Evolutionary conservation across 306 rosid species (phyloP).

Genomic region (Gastrolobium bilobum): DNA sequence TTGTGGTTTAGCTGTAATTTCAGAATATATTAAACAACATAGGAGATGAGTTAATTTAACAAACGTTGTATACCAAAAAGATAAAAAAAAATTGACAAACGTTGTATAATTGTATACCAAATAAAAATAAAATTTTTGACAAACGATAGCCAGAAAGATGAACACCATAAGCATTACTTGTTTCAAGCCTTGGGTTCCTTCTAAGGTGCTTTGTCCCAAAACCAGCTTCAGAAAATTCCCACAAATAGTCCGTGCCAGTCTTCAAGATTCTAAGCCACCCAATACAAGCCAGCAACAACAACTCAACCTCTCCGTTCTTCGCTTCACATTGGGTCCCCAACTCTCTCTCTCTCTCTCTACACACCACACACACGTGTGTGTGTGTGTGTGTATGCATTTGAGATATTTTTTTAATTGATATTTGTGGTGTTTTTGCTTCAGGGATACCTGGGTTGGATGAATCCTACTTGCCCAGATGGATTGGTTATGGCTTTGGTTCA

Average conservation of each 20-base stretch:
- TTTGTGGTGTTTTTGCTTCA: conserved; percentile 43
- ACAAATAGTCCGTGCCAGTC: conserved; percentile 57
- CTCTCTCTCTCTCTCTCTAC: conserved; percentile 10
- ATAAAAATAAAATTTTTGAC: neutral
- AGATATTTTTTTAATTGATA: conserved; percentile 4
- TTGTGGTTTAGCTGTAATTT: too few species aligned
- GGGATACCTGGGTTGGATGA: conserved; percentile 97
- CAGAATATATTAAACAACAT: too few species aligned
- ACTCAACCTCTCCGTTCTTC: conserved; percentile 88
- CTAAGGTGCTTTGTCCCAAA: conserved; percentile 48
- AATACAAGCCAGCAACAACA: conserved; percentile 54
- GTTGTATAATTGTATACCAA: too few species aligned
- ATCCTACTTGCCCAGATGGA: conserved; percentile 97
- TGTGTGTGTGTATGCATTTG: neutral
- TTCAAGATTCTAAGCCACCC: conserved; percentile 63
- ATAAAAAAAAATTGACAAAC: too few species aligned
- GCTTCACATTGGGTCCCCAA: conserved; percentile 82
- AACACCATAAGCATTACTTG: conserved; percentile 33
- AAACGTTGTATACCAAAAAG: too few species aligned
- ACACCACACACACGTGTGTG: neutral
- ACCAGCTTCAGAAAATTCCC: conserved; percentile 38
- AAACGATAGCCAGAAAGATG: conserved; percentile 49
- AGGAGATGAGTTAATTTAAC: too few species aligned
- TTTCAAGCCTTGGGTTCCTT: conserved; percentile 52
- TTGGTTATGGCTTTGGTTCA: conserved; percentile 92